Evolutionary conservation across 768 basidiomycete genomes (phyloP).

Genomic region (Mrakia hoshinonis): DNA sequence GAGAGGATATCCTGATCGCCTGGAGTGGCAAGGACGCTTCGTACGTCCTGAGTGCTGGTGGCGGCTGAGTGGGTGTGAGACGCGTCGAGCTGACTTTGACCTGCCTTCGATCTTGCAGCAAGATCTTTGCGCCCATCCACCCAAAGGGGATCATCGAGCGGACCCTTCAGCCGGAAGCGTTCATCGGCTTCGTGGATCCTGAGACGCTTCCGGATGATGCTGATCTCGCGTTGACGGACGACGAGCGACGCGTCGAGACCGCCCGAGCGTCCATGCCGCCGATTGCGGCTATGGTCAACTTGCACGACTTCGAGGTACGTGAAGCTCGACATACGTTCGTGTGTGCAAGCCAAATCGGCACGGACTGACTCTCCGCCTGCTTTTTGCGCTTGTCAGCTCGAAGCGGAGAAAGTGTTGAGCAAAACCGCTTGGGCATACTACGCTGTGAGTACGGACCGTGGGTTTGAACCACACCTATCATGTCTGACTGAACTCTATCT

Average conservation of each 20-base stretch:
- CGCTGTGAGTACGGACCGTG: conserved; percentile 30
- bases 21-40: conserved; percentile 17
- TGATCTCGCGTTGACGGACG: conserved; percentile 34
- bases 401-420: conserved; percentile 40
- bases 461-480: too few relatives aligned
- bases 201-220: conserved; percentile 33
- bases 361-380: too few relatives aligned
- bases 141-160: conserved; percentile 40
- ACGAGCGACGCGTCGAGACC: conserved; percentile 38
- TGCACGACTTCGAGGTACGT: conserved; percentile 40
- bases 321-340: background rate
- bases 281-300: conserved; percentile 39
- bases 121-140: conserved; percentile 37
- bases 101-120: background rate
- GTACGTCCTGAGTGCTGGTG: background rate
- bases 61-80: background rate
- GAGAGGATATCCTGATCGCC: conserved; percentile 7
- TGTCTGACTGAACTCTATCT: background rate
- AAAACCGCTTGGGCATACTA: conserved; percentile 44
- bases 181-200: conserved; percentile 42
- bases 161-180: conserved; percentile 35
- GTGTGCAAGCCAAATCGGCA: too few relatives aligned
- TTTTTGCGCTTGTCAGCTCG: background rate
- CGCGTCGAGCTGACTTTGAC: background rate
- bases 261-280: conserved; percentile 37